Evolutionary conservation across 352 stramenopile species (phyloP).

Genomic region (Lagenidium sp.): DNA sequence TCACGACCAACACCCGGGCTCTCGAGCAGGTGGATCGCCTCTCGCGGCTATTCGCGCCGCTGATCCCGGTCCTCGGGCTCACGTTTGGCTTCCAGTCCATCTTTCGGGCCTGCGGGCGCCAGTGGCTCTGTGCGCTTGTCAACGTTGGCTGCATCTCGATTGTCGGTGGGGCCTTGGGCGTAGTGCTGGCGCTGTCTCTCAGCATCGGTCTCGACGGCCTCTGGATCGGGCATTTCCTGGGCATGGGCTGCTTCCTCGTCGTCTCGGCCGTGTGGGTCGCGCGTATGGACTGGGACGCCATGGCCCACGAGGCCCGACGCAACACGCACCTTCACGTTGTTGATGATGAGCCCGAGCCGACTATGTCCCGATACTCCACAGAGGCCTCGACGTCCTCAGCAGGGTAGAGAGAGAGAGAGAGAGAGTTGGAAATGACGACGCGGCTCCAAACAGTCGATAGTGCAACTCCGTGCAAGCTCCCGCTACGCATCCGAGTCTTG

Average conservation of each 20-base stretch:
- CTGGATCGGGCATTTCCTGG: conserved; percentile 14
- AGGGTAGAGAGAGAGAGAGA: no score
- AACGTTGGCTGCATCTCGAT: conserved; percentile 11
- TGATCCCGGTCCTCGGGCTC: conserved; percentile 6
- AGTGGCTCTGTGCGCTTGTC: conserved; percentile 10
- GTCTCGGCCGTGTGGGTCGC: conserved; percentile 20
- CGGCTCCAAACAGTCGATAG: no score
- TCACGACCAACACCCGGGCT: conserved; percentile 5
- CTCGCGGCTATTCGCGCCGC: neutral
- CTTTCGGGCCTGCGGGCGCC: conserved; percentile 6
- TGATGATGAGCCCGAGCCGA: no score
- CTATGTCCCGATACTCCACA: no score
- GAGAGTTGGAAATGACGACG: no score
- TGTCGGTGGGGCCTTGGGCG: conserved; percentile 11
- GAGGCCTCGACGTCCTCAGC: no score
- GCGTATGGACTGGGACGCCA: conserved; percentile 28
- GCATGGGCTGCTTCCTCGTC: conserved; percentile 6
- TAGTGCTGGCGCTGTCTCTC: conserved; percentile 6
- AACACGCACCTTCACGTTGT: conserved; percentile 14
- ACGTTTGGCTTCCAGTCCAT: conserved; percentile 7
- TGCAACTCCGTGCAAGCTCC: no score
- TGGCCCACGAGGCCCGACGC: conserved; percentile 36
- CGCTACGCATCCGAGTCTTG: no score
- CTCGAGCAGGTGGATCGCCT: neutral
- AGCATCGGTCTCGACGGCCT: conserved; percentile 10